Conservation (phyloP, 2,329 filamentous ascomycete genomes). For the Aspergillus spinulosporus region DNA sequence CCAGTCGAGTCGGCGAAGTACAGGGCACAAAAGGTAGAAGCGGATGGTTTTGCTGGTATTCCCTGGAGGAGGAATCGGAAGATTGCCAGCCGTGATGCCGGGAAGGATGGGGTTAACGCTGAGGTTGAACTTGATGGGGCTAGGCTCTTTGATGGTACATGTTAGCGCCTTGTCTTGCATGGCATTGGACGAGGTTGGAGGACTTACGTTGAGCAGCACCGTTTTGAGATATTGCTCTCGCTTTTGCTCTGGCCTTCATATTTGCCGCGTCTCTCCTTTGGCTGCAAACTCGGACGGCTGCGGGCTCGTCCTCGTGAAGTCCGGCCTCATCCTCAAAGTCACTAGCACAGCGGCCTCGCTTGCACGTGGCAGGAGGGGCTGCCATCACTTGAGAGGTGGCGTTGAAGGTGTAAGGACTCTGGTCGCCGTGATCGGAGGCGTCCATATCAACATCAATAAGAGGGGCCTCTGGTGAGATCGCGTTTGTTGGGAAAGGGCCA, state of each 20-base stretch:
- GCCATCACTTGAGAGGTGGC: neutral
- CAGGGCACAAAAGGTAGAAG: neutral
- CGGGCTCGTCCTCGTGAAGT: neutral
- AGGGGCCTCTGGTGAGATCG: neutral
- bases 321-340: neutral
- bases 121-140: neutral
- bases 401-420: neutral
- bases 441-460: neutral
- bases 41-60: neutral
- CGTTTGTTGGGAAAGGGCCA: too few species aligned
- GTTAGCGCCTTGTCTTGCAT: neutral
- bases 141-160: neutral
- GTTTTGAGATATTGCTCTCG: neutral
- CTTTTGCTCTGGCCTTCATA: neutral
- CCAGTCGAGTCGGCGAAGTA: neutral
- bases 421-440: neutral
- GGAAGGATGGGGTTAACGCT: neutral
- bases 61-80: neutral
- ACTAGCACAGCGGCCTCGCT: neutral
- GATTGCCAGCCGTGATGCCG: neutral
- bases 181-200: neutral
- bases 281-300: neutral
- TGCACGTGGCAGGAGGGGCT: neutral
- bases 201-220: neutral
- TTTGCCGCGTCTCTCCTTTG: neutral